Conservation (phyloP, 768 basidiomycete species). For the Lentinula boryana region DNA sequence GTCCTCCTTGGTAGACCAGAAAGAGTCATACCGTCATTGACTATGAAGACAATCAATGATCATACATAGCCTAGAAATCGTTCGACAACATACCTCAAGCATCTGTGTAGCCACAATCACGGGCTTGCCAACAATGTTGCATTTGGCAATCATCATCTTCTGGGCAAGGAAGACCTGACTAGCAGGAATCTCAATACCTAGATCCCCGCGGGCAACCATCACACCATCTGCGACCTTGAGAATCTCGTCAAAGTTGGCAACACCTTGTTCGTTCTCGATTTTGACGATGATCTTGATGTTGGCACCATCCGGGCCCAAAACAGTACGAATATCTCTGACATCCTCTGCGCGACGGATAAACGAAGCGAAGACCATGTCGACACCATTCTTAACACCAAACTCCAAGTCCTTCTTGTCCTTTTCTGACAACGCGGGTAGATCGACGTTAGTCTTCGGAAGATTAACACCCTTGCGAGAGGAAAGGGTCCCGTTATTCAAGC, state of each 20-base stretch:
- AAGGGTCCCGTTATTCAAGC: conserved; percentile 87
- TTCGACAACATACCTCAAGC: conserved; percentile 66
- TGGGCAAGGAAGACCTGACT: conserved; percentile 98
- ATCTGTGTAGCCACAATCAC: conserved; percentile 99
- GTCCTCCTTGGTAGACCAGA: not conserved
- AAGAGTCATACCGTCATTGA: conserved; percentile 78
- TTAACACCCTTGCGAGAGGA: conserved; percentile 99
- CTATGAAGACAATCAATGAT: conserved; percentile 29
- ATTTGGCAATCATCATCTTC: conserved; percentile 99
- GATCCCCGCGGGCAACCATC: conserved; percentile 99
- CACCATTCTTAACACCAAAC: conserved; percentile 96
- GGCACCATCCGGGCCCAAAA: conserved; percentile 92
- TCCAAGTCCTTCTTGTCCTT: conserved; percentile 95
- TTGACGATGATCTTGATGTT: conserved; percentile 99
- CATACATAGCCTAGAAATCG: conserved; percentile 1
- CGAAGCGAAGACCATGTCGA: conserved; percentile 99
- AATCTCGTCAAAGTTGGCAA: conserved; percentile 98
- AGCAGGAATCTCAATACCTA: conserved; percentile 99
- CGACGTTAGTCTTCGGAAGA: conserved; percentile 95
- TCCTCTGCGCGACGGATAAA: conserved; percentile 96
- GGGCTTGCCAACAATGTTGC: conserved; percentile 96
- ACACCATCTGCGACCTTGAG: conserved; percentile 93
- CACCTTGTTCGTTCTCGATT: conserved; percentile 99
- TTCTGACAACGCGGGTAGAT: conserved; percentile 93
- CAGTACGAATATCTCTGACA: conserved; percentile 87